These are phyloP conservation scores for Talaromyces adpressus DNA, from an alignment of 495 filamentous ascomycete genomes.

Conservation along the genomic window DNA sequence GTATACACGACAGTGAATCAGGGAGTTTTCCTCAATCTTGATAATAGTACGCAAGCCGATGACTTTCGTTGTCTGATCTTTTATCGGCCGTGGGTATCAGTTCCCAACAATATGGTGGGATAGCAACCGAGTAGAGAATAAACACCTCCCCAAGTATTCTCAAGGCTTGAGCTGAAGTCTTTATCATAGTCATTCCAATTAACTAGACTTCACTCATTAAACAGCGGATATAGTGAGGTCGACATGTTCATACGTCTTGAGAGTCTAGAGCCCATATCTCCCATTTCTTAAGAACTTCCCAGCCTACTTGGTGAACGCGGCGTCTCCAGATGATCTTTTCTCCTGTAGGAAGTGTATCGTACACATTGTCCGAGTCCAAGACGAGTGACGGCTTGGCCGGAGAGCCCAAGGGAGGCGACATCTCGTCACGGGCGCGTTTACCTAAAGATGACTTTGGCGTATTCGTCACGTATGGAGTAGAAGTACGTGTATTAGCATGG, in stretches of 20 bases:
- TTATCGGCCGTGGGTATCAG: no score
- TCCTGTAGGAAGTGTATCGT: slow-evolving; percentile 8
- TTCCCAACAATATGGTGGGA: no score
- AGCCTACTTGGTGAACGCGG: slow-evolving; percentile 27
- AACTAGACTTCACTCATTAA: not conserved
- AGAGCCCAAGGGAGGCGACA: not conserved
- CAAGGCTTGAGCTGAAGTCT: not conserved
- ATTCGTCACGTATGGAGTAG: not conserved
- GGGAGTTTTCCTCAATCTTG: not conserved
- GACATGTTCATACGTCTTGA: slow-evolving; percentile 18
- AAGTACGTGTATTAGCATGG: not conserved
- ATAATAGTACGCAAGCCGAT: not conserved
- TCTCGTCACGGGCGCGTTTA: slow-evolving; percentile 19
- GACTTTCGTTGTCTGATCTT: not conserved
- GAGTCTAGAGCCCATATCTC: slow-evolving; percentile 38
- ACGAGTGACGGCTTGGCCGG: not conserved
- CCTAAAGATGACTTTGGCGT: slow-evolving; percentile 11
- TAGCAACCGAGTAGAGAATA: not conserved
- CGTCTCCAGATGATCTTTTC: slow-evolving; percentile 19
- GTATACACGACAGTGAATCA: not conserved
- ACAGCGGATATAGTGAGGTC: not conserved
- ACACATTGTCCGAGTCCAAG: not conserved
- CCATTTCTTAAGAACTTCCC: slow-evolving; percentile 36
- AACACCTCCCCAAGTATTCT: not conserved
- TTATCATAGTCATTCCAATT: not conserved